These are phyloP conservation scores for Suhomyces vadensis DNA, from an alignment of 805 yeast species.

Conservation along the genomic window DNA sequence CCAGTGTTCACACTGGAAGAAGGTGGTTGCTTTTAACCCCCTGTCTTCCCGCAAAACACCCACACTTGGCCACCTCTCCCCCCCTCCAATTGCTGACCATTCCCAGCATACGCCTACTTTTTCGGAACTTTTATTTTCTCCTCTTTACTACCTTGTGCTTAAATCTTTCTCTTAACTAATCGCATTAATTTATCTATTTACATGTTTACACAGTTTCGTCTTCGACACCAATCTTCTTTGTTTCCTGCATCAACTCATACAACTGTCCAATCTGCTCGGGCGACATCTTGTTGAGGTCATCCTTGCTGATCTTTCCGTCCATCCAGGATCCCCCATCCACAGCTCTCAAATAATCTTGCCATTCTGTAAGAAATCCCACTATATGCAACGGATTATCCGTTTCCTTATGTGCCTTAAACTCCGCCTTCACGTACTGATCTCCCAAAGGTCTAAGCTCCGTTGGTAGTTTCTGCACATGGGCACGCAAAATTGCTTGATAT, in stretches of 20 bases:
- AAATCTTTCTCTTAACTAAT: too few relatives aligned
- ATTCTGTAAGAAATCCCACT: slow-evolving; percentile 87
- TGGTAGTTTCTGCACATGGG: slow-evolving; percentile 68
- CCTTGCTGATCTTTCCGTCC: slow-evolving; percentile 52
- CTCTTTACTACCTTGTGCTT: too few relatives aligned
- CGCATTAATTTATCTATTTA: too few relatives aligned
- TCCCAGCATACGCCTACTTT: too few relatives aligned
- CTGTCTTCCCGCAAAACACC: too few relatives aligned
- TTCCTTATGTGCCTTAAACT: slow-evolving; percentile 79
- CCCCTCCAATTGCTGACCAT: too few relatives aligned
- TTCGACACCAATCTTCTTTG: slow-evolving; percentile 38
- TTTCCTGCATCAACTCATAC: slow-evolving; percentile 77
- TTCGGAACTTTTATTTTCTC: too few relatives aligned
- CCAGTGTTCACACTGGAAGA: too few relatives aligned
- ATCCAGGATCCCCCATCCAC: slow-evolving; percentile 51
- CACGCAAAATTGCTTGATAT: slow-evolving; percentile 78
- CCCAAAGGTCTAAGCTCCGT: slow-evolving; percentile 74
- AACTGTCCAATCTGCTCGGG: slow-evolving; percentile 86
- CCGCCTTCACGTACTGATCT: slow-evolving; percentile 84
- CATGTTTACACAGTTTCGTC: slow-evolving; percentile 3
- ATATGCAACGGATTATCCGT: slow-evolving; percentile 91
- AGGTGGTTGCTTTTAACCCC: too few relatives aligned
- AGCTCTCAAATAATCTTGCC: slow-evolving; percentile 81
- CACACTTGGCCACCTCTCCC: too few relatives aligned
- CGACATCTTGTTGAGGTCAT: slow-evolving; percentile 75